phyloP scores from a whole-genome alignment of 257 asterid genomes.

The Prunella vulgaris region DNA sequence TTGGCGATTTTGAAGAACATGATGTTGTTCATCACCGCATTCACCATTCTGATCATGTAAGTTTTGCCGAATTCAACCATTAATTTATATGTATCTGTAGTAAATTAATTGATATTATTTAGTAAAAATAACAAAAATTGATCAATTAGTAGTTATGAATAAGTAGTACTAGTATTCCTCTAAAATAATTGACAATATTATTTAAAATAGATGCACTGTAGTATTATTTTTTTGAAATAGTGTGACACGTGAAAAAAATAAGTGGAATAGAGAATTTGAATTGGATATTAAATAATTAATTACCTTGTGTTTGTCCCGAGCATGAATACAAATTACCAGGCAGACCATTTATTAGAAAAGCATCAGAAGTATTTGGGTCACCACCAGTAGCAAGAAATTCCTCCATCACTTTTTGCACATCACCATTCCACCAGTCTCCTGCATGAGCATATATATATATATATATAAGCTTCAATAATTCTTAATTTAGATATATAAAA shows the following conservation, averaged over 20 bases:
- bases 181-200: too few species aligned
- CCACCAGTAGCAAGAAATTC: constrained; percentile 35
- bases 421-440: constrained; percentile 47
- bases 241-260: too few species aligned
- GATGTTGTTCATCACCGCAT: constrained; percentile 59
- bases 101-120: background rate
- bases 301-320: constrained; percentile 34
- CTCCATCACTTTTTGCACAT: constrained; percentile 35
- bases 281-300: background rate
- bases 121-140: too few species aligned
- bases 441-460: too few species aligned
- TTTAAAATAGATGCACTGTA: too few species aligned
- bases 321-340: constrained; percentile 50
- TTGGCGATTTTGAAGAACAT: constrained; percentile 49
- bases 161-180: too few species aligned
- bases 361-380: constrained; percentile 36
- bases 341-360: constrained; percentile 54
- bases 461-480: too few species aligned
- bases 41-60: constrained; percentile 44
- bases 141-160: too few species aligned
- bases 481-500: too few species aligned
- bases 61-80: constrained; percentile 44
- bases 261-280: background rate
- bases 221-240: too few species aligned
- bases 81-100: constrained; percentile 42